Percentiles rank a stretch among this genome's conserved stretches.
phyloP scores from a whole-genome alignment of 805 yeast genomes.

The Candida fluviatilis region DNA sequence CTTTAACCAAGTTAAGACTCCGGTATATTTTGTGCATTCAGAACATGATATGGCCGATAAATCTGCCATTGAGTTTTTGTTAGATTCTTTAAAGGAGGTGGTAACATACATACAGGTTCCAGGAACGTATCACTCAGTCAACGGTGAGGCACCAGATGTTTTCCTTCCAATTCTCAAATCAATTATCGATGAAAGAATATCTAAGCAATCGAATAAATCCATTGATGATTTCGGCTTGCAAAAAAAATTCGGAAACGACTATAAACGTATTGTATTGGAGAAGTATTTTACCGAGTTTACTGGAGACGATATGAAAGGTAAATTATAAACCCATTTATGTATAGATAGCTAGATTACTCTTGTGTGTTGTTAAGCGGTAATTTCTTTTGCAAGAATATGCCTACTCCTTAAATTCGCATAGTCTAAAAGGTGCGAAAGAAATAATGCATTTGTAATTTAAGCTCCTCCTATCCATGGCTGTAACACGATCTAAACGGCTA shows the following conservation, averaged over 20 bases:
- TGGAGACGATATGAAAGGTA: slow-evolving; percentile 1
- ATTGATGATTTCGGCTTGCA: slow-evolving; percentile 6
- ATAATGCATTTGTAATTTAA: too few species aligned
- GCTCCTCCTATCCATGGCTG: neutral
- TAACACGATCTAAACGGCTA: neutral
- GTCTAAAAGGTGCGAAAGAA: too few species aligned
- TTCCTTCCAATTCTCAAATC: slow-evolving; percentile 6
- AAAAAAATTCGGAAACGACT: slow-evolving; percentile 8
- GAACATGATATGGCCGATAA: slow-evolving; percentile 9
- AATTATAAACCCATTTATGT: neutral
- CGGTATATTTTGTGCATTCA: slow-evolving; percentile 11
- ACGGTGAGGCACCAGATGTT: slow-evolving; percentile 14
- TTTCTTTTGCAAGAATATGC: neutral
- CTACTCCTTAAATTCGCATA: neutral
- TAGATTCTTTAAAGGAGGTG: slow-evolving; percentile 5
- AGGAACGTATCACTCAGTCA: slow-evolving; percentile 11
- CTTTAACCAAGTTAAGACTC: slow-evolving; percentile 8
- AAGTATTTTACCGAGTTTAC: slow-evolving; percentile 3
- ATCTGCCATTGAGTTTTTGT: neutral
- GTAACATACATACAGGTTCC: slow-evolving; percentile 7
- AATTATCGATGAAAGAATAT: slow-evolving; percentile 5
- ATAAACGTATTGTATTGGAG: slow-evolving; percentile 7
- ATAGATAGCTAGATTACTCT: neutral
- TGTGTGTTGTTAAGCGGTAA: neutral
- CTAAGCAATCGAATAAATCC: neutral